Base-by-base conservation (phyloP, 352 stramenopile genomes). In the Blastocystis sp. region DNA sequence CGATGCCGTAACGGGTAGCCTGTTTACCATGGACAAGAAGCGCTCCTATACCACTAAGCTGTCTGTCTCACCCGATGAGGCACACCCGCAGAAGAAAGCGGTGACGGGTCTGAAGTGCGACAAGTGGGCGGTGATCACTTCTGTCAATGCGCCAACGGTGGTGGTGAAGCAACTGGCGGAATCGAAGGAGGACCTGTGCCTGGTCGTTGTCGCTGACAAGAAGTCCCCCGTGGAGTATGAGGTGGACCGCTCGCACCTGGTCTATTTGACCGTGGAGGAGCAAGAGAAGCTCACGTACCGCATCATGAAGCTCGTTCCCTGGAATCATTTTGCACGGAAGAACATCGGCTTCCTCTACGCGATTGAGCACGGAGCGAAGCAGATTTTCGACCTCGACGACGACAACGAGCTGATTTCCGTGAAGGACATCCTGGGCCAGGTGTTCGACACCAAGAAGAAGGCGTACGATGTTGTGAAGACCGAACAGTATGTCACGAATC, bases 361-460 rank as follows among this genome's bases (percentile, higher is more conserved):
- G 2, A 87, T 87, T 21, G 42, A 74, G 52, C 77, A 77, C 10
- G 77, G 77, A 54, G 77, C 77, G 10, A 77, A 87, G 45, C 62
- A 78, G 28, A 87, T 87, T 24, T 87, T 87, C 21, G 77, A 87
- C 24, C 52, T 87, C 6, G 77, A 87, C 45, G 77, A 87, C 48
- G 77, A 87, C n/a, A 87, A 87, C 48, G 77, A 87, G 77, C 65
- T 87, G 59, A 87, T 87, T 87, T 81, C 70, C 11, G 43, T 21
- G 7, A 64, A 81, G 48, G 7, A 81, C 42, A 87, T 77, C 6
- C 40, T 87, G 19, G 11, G 71, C 3, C 62, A 87, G 57, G 77
- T 87, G 14, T 87, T 59, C 24, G 11, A 34, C 11, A 87, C 69
- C 43, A 38, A 81, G 10, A 1, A 60, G 77, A 77, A 74, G 45